Conservation (phyloP, 2,329 filamentous ascomycete genomes). For the Colletotrichum liaoningense region DNA sequence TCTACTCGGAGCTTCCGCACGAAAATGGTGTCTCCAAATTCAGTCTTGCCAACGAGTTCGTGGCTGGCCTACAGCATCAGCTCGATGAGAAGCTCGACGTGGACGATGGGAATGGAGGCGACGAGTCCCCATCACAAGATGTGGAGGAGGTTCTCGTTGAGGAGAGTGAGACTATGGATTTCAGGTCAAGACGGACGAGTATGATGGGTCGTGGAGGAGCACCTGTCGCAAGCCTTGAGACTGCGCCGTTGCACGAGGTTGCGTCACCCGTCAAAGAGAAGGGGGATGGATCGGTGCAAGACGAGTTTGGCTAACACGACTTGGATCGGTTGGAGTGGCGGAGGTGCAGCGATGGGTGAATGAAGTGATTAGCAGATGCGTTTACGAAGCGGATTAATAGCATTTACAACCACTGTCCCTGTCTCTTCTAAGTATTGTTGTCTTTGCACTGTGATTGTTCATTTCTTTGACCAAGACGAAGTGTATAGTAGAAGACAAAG, state of each 20-base stretch:
- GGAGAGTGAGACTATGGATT: slow-evolving; percentile 67
- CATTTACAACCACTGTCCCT: slow-evolving; percentile 12
- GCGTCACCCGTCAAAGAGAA: slow-evolving; percentile 23
- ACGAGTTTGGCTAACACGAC: slow-evolving; percentile 36
- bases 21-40: slow-evolving; percentile 66
- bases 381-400: slow-evolving; percentile 30
- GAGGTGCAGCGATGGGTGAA: not conserved
- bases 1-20: slow-evolving; percentile 62
- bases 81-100: slow-evolving; percentile 59
- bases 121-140: slow-evolving; percentile 44
- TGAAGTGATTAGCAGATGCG: slow-evolving; percentile 15
- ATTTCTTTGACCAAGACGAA: not conserved
- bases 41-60: slow-evolving; percentile 60
- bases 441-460: not conserved
- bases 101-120: slow-evolving; percentile 38
- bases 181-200: slow-evolving; percentile 66
- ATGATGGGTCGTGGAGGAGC: slow-evolving; percentile 58
- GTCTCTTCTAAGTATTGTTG: not conserved
- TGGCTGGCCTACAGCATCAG: slow-evolving; percentile 62
- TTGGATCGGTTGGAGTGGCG: not conserved
- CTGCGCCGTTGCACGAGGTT: slow-evolving; percentile 55
- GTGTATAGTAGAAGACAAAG: not conserved
- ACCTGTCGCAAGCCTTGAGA: slow-evolving; percentile 56
- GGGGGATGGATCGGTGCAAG: slow-evolving; percentile 33
- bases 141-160: slow-evolving; percentile 57